Evolutionary conservation across 2,329 filamentous ascomycete genomes (phyloP).

Genomic region (Colletotrichum eremochloae): DNA sequence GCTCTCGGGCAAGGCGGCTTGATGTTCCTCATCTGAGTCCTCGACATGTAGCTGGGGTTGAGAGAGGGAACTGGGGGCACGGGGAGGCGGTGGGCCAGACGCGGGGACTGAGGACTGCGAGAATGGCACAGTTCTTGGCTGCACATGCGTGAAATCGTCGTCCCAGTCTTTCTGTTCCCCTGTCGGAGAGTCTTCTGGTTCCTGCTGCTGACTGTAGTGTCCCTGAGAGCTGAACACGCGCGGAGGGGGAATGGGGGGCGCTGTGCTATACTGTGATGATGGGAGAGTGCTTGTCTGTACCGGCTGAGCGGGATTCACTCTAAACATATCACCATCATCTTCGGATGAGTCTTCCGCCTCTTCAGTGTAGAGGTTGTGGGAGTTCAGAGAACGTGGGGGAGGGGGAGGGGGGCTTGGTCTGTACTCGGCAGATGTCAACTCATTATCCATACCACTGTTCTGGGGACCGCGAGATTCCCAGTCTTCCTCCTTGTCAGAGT

Average conservation of each 20-base stretch:
- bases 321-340: not conserved
- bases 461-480: not conserved
- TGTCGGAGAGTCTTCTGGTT: constrained; percentile 25
- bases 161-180: constrained; percentile 25
- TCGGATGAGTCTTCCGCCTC: constrained; percentile 22
- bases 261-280: constrained; percentile 16
- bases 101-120: not conserved
- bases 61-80: constrained; percentile 11
- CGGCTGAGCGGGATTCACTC: not conserved
- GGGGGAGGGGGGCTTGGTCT: constrained; percentile 17
- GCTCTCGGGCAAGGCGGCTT: constrained; percentile 24
- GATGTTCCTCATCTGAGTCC: constrained; percentile 26
- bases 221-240: constrained; percentile 21
- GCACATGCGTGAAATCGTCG: constrained; percentile 9
- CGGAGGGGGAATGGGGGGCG: not conserved
- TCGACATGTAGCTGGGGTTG: constrained; percentile 16
- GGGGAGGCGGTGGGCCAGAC: constrained; percentile 15
- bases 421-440: constrained; percentile 28
- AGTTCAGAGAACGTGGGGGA: not conserved
- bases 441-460: not conserved
- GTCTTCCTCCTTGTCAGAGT: constrained; percentile 17
- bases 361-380: constrained; percentile 4
- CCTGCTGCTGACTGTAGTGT: not conserved
- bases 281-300: constrained; percentile 3
- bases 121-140: not conserved